These are phyloP conservation scores for Discostella stelligeroides DNA, from an alignment of 108 stramenopile genomes.

Conservation along the genomic window DNA sequence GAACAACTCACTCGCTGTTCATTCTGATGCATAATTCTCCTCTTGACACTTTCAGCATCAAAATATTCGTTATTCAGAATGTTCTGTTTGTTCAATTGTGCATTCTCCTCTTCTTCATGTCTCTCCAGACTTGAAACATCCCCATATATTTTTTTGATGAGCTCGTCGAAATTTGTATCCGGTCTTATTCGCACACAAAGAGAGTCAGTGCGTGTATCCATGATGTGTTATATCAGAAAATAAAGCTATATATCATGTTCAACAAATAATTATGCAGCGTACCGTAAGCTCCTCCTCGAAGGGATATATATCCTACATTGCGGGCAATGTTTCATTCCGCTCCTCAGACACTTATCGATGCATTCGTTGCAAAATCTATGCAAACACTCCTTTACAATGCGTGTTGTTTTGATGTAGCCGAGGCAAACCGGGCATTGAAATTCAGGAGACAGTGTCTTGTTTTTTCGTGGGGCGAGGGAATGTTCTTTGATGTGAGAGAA, in stretches of 20 bases:
- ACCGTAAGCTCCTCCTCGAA: slow-evolving; percentile 50
- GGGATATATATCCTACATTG: slow-evolving; percentile 67
- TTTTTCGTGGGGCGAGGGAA: too few species aligned
- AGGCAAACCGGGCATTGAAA: slow-evolving; percentile 67
- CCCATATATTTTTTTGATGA: slow-evolving; percentile 58
- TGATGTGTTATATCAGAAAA: too few species aligned
- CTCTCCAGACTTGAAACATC: slow-evolving; percentile 50
- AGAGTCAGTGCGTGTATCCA: too few species aligned
- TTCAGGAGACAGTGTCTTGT: slow-evolving; percentile 39
- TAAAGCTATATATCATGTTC: too few species aligned
- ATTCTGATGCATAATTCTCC: slow-evolving; percentile 36
- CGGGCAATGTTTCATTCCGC: slow-evolving; percentile 62
- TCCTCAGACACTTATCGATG: slow-evolving; percentile 60
- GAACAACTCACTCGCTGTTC: slow-evolving; percentile 31
- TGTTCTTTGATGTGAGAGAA: too few species aligned
- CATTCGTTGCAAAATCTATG: slow-evolving; percentile 75
- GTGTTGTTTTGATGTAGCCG: slow-evolving; percentile 57
- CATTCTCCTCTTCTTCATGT: slow-evolving; percentile 44
- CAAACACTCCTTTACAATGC: slow-evolving; percentile 68
- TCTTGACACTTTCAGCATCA: slow-evolving; percentile 37
- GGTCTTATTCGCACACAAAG: slow-evolving; percentile 9
- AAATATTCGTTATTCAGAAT: slow-evolving; percentile 42
- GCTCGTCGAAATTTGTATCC: slow-evolving; percentile 57
- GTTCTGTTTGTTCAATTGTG: slow-evolving; percentile 38
- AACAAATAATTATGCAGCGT: slow-evolving; percentile 9